Conservation (phyloP, 2,329 filamentous ascomycete species). For the Grosmannia clavigera region DNA sequence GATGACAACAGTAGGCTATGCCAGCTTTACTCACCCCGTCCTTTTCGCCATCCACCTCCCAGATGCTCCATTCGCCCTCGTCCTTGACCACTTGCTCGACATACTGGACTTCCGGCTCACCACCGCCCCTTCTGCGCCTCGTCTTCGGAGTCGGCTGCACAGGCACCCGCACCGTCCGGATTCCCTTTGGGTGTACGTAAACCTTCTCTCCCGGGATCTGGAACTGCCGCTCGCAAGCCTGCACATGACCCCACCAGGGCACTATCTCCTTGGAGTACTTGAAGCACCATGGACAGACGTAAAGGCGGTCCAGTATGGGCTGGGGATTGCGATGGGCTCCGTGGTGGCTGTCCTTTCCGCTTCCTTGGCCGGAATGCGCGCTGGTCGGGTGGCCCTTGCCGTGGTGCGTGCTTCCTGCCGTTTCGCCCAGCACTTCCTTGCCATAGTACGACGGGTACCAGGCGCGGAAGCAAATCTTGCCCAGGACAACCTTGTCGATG, state of each 20-base stretch:
- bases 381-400: not conserved
- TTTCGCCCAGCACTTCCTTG: constrained; percentile 53
- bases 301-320: constrained; percentile 53
- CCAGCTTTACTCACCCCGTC: constrained; percentile 45
- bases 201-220: constrained; percentile 56
- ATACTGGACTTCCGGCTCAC: constrained; percentile 18
- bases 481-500: constrained; percentile 76
- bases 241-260: constrained; percentile 45
- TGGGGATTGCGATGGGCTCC: constrained; percentile 14
- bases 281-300: constrained; percentile 89
- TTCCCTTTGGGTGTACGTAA: constrained; percentile 49
- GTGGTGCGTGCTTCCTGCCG: constrained; percentile 18
- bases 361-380: constrained; percentile 5
- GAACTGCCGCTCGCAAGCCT: constrained; percentile 39
- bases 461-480: constrained; percentile 70
- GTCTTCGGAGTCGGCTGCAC: constrained; percentile 20
- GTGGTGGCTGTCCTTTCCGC: constrained; percentile 13
- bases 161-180: constrained; percentile 25
- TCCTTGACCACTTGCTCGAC: constrained; percentile 35
- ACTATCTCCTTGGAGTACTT: constrained; percentile 64
- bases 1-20: not conserved
- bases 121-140: constrained; percentile 25
- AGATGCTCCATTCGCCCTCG: constrained; percentile 70
- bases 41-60: constrained; percentile 84
- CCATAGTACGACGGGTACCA: constrained; percentile 90